Evolutionary conservation across 2,329 filamentous ascomycete genomes (phyloP).

Genomic region (Capronia americana): DNA sequence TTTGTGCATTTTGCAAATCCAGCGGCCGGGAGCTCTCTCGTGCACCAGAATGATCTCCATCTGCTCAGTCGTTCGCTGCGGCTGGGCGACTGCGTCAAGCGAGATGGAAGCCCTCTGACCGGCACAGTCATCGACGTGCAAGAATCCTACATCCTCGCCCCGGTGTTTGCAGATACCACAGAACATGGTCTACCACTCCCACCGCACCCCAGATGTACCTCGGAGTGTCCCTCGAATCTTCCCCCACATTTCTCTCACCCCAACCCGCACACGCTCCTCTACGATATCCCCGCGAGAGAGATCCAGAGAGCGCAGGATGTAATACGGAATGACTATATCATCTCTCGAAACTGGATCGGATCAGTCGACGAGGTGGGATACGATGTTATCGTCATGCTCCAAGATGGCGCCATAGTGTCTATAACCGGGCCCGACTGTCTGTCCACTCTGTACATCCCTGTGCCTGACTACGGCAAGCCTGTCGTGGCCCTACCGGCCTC

Average conservation of each 20-base stretch:
- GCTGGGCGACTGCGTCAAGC: constrained; percentile 63
- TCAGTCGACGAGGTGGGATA: constrained; percentile 57
- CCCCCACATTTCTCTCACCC: constrained; percentile 35
- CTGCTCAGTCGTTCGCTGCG: constrained; percentile 62
- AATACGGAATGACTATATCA: constrained; percentile 58
- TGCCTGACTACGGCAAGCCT: constrained; percentile 41
- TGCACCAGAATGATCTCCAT: constrained; percentile 53
- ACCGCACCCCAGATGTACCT: constrained; percentile 19
- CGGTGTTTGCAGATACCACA: constrained; percentile 36
- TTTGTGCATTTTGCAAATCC: constrained; percentile 52
- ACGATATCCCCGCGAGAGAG: constrained; percentile 53
- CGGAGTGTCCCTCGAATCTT: constrained; percentile 22
- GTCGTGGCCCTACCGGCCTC: constrained; percentile 38
- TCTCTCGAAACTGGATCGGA: constrained; percentile 64
- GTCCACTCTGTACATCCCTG: constrained; percentile 49
- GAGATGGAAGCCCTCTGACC: constrained; percentile 56
- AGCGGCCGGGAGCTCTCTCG: constrained; percentile 50
- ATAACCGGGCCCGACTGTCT: constrained; percentile 56
- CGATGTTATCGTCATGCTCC: constrained; percentile 58
- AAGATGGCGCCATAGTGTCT: constrained; percentile 61
- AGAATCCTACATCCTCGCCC: constrained; percentile 54
- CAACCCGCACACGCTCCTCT: constrained; percentile 44
- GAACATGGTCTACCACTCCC: constrained; percentile 7
- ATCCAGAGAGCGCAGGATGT: constrained; percentile 55
- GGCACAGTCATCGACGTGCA: constrained; percentile 61